Percentiles rank a stretch among this genome's conserved stretches.
Conservation (phyloP, 2,329 filamentous ascomycete genomes). For the Claviceps digitariae region DNA sequence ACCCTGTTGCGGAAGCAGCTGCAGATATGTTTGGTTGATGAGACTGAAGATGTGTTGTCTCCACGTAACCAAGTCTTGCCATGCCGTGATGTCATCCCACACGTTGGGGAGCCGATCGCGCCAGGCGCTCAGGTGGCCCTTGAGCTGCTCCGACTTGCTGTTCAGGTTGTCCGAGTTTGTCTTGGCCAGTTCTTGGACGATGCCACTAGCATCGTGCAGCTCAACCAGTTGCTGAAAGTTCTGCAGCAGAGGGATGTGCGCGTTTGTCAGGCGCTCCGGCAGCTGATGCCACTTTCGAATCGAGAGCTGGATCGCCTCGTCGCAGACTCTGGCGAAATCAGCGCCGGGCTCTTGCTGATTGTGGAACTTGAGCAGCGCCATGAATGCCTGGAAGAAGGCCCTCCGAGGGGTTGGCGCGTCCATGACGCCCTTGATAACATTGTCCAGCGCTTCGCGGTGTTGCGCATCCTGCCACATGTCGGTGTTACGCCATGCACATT, state of each 20-base stretch:
- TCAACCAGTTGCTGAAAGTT: constrained; percentile 98
- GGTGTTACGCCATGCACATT: constrained; percentile 89
- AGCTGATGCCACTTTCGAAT: constrained; percentile 98
- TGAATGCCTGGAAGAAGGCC: constrained; percentile 97
- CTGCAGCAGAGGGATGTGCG: constrained; percentile 86
- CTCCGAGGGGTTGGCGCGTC: constrained; percentile 89
- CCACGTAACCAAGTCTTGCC: constrained; percentile 99
- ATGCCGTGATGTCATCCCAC: constrained; percentile 98
- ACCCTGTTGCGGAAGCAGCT: constrained; percentile 64
- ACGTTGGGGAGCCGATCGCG: constrained; percentile 90
- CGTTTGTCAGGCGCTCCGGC: constrained; percentile 84
- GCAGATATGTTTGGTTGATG: constrained; percentile 88
- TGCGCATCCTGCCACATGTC: constrained; percentile 87
- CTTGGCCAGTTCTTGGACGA: constrained; percentile 76
- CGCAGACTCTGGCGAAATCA: constrained; percentile 82
- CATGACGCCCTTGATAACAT: constrained; percentile 91
- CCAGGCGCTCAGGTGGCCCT: constrained; percentile 88
- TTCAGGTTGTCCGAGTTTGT: constrained; percentile 82
- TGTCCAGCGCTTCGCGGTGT: constrained; percentile 79
- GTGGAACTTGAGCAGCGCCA: constrained; percentile 88
- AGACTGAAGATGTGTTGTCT: constrained; percentile 96
- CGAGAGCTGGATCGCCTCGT: constrained; percentile 93
- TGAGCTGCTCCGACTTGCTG: constrained; percentile 87
- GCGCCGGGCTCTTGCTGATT: constrained; percentile 65
- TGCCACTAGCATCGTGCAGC: constrained; percentile 92